These are phyloP conservation scores for Bocquillonia castaneifolia DNA, from an alignment of 441 rosid species.

Conservation along the genomic window DNA sequence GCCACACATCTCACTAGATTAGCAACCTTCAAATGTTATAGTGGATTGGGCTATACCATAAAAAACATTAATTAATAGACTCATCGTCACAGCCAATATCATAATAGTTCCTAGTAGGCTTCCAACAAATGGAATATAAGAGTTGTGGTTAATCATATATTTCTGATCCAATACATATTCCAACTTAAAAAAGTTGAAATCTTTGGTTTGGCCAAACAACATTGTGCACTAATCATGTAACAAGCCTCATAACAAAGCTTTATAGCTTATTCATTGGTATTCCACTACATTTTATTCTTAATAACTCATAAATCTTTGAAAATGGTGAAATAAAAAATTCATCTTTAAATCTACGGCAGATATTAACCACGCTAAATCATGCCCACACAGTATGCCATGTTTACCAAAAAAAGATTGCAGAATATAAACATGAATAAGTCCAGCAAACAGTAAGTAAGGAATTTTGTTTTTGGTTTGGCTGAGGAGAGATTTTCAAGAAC, in stretches of 20 bases:
- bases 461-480: not conserved
- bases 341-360: not conserved
- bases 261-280: not conserved
- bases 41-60: not conserved
- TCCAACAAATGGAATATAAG: not conserved
- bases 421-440: slow-evolving; percentile 11
- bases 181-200: not conserved
- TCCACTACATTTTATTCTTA: not conserved
- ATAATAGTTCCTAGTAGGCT: not conserved
- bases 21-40: not conserved
- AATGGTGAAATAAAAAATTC: not conserved
- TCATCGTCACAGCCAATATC: not conserved
- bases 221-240: not conserved
- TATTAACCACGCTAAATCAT: not conserved
- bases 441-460: not conserved
- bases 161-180: not conserved
- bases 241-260: no score
- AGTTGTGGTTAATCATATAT: not conserved
- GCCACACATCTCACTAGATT: not conserved
- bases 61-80: not conserved
- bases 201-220: not conserved
- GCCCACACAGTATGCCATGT: not conserved
- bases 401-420: not conserved
- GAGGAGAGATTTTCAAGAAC: slow-evolving; percentile 1
- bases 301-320: no score